Base-by-base conservation (phyloP, 139 green algal species). In the Chlorella sorokiniana region DNA sequence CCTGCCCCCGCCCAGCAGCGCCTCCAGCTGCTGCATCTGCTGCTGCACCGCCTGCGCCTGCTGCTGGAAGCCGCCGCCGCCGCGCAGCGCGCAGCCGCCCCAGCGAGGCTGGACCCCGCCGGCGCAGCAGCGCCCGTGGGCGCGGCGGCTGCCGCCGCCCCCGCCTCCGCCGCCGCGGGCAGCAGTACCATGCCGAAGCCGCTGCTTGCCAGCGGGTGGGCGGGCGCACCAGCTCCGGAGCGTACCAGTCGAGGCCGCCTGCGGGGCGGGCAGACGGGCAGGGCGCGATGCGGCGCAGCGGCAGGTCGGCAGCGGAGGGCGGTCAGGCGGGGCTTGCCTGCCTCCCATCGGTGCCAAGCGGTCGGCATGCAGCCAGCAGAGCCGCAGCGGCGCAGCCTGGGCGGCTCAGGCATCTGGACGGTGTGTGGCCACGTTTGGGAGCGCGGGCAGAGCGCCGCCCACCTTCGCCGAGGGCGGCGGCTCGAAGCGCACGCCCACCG, bases 131-230 rank as follows among this genome's bases (percentile, higher is more conserved):
- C 14, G 33, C 5, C 33, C 23, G 64, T 20, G 2, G 37, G 8
- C 27, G 68, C 41, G 41, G 7, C 25, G 41, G 27, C 25, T 11
- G 68, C 41, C n/a, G 2, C 10, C 41, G 31, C 1, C 33, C 44
- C 44, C 4, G 9, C 29, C 25, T 20, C 38, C 1, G 9, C 67
- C 6, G 67, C 38, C 6, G 38, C 67, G 11, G 67, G 37, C 63
- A 52, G 67, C 11, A 37, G 16, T 11, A 77, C 29, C 70, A 77
- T 77, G 70, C 70, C 70, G 33, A 77, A 77, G n/a, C 70, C 70
- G 5, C 63, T n/a, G 3, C 27, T 27, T 14, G 37, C 8, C 8
- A 64, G 10, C 0, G 70, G 70, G 31, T 77, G 45, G 8, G 45
- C 45, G 44, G 70, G n/a, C 70, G 70, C 45, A 77, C 70, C 2